Evolutionary conservation across 441 rosid genomes (phyloP).

Genomic region (Populus hybrid): DNA sequence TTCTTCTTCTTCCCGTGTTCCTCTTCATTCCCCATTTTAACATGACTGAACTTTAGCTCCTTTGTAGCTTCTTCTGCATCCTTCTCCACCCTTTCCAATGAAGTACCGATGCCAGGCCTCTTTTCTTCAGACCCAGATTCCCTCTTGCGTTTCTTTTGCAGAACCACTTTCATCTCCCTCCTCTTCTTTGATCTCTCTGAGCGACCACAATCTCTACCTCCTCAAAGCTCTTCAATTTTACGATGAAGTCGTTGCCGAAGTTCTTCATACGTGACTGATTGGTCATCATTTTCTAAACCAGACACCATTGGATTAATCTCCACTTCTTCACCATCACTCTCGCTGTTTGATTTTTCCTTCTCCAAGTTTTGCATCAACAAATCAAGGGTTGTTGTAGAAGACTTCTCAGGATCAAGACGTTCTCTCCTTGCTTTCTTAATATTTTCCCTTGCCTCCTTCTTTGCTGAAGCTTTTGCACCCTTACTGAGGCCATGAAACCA

Average conservation of each 20-base stretch:
- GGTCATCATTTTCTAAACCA: constrained; percentile 36
- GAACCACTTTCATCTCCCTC: constrained; percentile 26
- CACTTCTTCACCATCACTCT: constrained; percentile 33
- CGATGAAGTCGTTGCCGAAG: constrained; percentile 56
- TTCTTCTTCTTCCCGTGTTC: constrained; percentile 39
- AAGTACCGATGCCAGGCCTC: constrained; percentile 15
- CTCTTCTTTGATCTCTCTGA: constrained; percentile 34
- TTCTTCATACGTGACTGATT: constrained; percentile 62
- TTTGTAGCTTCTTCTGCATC: constrained; percentile 60
- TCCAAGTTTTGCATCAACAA: constrained; percentile 59
- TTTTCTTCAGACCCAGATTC: constrained; percentile 37
- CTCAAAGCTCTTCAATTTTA: constrained; percentile 63
- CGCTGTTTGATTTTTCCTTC: constrained; percentile 42
- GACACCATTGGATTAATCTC: constrained; percentile 31
- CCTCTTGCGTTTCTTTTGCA: constrained; percentile 46
- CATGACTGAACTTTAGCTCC: constrained; percentile 60
- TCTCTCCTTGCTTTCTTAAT: constrained; percentile 76
- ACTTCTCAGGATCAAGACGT: constrained; percentile 63
- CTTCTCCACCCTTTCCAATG: constrained; percentile 41
- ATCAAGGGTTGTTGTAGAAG: constrained; percentile 52
- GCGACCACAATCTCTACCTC: constrained; percentile 40
- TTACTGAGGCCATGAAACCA: constrained; percentile 85
- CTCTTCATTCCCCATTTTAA: constrained; percentile 59
- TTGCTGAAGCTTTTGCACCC: constrained; percentile 52
- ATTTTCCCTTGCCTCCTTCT: constrained; percentile 57